Conservation (phyloP, 2,329 filamentous ascomycete genomes). For the Colletotrichum graminicola region DNA sequence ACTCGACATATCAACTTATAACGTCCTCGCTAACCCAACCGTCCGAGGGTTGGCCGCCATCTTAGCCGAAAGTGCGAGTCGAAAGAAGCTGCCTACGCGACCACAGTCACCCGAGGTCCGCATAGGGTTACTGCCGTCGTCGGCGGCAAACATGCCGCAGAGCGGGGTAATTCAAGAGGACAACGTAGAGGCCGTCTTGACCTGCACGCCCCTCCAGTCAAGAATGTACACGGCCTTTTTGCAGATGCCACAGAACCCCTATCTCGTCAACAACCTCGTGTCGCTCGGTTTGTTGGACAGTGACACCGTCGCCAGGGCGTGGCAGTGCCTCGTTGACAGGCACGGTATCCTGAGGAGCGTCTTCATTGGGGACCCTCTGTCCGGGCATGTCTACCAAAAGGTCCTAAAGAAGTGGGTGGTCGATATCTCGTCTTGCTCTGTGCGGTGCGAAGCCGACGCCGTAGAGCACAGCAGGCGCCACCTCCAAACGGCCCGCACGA, state of each 20-base stretch:
- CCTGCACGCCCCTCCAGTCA: slow-evolving; percentile 67
- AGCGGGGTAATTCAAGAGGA: too few relatives aligned
- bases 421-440: slow-evolving; percentile 47
- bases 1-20: slow-evolving; percentile 57
- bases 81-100: not conserved
- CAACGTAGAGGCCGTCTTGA: slow-evolving; percentile 47
- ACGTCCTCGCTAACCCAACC: slow-evolving; percentile 29
- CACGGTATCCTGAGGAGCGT: slow-evolving; percentile 76
- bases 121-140: too few relatives aligned
- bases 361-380: slow-evolving; percentile 60
- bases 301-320: slow-evolving; percentile 62
- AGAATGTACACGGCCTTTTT: slow-evolving; percentile 61
- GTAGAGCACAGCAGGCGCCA: slow-evolving; percentile 1
- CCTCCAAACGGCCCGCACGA: not conserved
- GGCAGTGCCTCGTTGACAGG: slow-evolving; percentile 66
- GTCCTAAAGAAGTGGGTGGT: slow-evolving; percentile 49
- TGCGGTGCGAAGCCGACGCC: slow-evolving; percentile 8
- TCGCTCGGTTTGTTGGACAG: not conserved
- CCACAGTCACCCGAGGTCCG: not conserved
- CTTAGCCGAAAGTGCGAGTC: accelerated
- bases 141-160: not conserved
- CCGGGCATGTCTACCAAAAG: slow-evolving; percentile 49
- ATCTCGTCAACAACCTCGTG: slow-evolving; percentile 60
- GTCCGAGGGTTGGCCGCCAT: not conserved
- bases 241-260: slow-evolving; percentile 7